Conservation (phyloP, 2,329 filamentous ascomycete species). For the Diaporthe eres region DNA sequence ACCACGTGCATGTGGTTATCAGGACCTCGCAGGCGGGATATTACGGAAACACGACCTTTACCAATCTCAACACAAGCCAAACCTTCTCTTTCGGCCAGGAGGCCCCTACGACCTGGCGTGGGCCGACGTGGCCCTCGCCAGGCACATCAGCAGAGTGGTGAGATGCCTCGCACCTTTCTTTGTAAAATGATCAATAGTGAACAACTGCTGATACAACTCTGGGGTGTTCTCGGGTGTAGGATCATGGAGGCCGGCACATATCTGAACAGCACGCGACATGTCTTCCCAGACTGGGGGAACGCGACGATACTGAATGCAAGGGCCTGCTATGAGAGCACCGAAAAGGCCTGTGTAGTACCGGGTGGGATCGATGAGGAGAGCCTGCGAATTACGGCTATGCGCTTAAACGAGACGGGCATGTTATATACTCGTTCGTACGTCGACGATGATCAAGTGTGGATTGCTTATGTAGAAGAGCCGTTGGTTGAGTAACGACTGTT, state of each 20-base stretch:
- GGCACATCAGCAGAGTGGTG: conserved; percentile 31
- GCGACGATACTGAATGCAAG: conserved; percentile 23
- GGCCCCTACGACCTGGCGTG: conserved; percentile 11
- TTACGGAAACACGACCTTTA: conserved; percentile 3
- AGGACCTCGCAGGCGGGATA: conserved; percentile 2
- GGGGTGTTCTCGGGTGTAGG: neutral
- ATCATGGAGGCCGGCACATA: conserved; percentile 31
- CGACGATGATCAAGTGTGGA: neutral
- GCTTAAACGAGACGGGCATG: conserved; percentile 19
- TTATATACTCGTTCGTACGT: conserved; percentile 18
- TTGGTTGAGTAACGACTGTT: neutral
- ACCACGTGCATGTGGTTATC: conserved; percentile 9
- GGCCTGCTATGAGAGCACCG: neutral
- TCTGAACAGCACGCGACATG: conserved; percentile 23
- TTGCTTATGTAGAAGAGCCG: conserved; percentile 28
- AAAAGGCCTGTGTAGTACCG: neutral
- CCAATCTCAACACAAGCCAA: conserved; percentile 32
- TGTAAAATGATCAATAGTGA: neutral
- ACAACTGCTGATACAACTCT: neutral
- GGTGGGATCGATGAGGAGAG: neutral
- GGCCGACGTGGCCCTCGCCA: conserved; percentile 28
- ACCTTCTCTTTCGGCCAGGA: conserved; percentile 16
- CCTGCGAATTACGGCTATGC: conserved; percentile 20
- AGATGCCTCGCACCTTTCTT: neutral
- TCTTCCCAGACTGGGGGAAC: conserved; percentile 32